Base-by-base conservation (phyloP, 2,329 filamentous ascomycete genomes). In the Colletotrichum sp. region DNA sequence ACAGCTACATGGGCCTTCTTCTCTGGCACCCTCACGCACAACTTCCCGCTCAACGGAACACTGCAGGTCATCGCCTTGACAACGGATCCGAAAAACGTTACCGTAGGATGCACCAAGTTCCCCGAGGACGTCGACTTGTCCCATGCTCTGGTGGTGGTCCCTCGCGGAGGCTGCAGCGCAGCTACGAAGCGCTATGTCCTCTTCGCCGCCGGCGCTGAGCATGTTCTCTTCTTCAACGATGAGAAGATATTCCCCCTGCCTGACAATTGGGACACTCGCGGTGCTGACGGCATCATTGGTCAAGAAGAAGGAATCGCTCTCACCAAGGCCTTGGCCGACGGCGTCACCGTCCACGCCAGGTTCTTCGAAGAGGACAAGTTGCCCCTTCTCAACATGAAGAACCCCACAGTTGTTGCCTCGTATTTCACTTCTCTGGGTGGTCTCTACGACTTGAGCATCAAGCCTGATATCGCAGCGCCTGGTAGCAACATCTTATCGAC, bases 381-480 rank as follows among this genome's bases (percentile, higher is more conserved):
- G 30, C 16, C 34, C 1, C 8, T 74, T 1, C 28, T 74, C 3
- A 74, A 59, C 21, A 9, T 74, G 15, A 52, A 39, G 59, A 76
- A 74, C 6, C 65, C 71, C 21, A n/a, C 32, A 12, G 32, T 67
- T 4, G 48, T 65, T 4, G 32, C 71, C n/a, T 74, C 71, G 7
- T 30, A n/a, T 13, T 90, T 86, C 78, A 89, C 86, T 7, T 87
- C 87, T 26, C 90, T 89, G 88, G 89, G 89, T 3, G 88, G 88
- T 2, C 87, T 86, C 0, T 89, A 88, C 76, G 88, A 91, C 71
- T 82, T 90, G 5, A 82, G 87, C 32, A 82, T 90, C 68, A 90
- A 89, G 78, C 88, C 89, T 6, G 86, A 91, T 64, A 82, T 91
- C 65, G 85, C 86, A 16, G 86, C 87, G 0, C 88, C 89, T 2